phyloP scores from a whole-genome alignment of 2,329 filamentous ascomycete genomes.

The Cytospora chrysosperma region DNA sequence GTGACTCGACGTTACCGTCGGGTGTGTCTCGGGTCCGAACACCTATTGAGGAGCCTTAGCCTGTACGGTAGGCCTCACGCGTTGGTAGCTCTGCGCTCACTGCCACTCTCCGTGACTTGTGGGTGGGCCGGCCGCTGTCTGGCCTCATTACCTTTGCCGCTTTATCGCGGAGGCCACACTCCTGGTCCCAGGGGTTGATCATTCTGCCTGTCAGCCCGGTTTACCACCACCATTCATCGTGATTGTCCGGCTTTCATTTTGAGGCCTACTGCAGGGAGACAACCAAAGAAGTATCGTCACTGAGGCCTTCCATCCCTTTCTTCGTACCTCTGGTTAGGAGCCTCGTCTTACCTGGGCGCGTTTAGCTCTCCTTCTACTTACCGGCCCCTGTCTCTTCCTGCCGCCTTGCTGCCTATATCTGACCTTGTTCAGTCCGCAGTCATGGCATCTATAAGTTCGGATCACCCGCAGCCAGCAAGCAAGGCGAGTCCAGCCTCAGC shows the following conservation, averaged over 20 bases:
- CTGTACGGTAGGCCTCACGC: constrained; percentile 10
- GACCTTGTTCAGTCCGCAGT: neutral
- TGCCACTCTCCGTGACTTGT: constrained; percentile 1
- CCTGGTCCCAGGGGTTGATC: neutral
- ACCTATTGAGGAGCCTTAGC: constrained; percentile 4
- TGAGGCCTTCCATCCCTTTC: neutral
- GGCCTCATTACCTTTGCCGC: neutral
- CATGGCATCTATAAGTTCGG: constrained; percentile 8
- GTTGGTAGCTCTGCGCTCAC: neutral
- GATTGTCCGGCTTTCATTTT: neutral
- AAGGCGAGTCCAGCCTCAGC: neutral
- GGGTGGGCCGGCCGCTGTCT: neutral
- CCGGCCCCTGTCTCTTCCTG: neutral
- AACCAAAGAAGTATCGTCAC: neutral
- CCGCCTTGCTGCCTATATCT: neutral
- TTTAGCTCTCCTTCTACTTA: neutral
- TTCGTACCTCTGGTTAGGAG: neutral
- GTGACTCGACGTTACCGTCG: neutral
- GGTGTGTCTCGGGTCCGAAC: neutral
- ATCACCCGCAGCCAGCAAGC: neutral
- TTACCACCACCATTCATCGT: neutral
- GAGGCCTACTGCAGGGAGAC: neutral
- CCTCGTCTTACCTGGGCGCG: neutral
- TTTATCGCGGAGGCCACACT: neutral
- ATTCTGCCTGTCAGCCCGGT: neutral